phyloP scores from a whole-genome alignment of 2,329 filamentous ascomycete genomes.

The Aspergillus pseudotamarii region DNA sequence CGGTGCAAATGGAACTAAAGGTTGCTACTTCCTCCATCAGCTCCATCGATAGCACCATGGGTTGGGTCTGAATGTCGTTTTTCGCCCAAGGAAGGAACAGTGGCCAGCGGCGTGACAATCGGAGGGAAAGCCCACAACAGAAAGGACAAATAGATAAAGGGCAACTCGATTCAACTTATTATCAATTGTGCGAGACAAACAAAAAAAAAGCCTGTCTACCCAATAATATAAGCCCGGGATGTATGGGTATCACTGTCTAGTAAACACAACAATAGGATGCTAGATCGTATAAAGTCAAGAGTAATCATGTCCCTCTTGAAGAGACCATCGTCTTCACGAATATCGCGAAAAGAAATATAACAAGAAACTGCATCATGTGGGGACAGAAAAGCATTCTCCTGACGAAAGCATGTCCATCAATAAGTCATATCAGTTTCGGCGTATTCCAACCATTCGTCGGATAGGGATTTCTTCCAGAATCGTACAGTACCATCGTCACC shows the following conservation, averaged over 20 bases:
- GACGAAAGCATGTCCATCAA: conserved; percentile 23
- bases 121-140: neutral
- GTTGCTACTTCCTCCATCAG: neutral
- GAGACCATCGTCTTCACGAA: neutral
- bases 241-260: conserved; percentile 28
- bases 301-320: neutral
- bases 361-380: neutral
- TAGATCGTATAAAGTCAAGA: neutral
- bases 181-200: neutral
- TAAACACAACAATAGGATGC: conserved; percentile 14
- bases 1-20: neutral
- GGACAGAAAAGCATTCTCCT: neutral
- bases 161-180: neutral
- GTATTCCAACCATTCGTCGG: conserved; percentile 49
- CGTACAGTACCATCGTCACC: conserved; percentile 47
- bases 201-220: neutral
- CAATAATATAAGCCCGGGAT: conserved; percentile 7
- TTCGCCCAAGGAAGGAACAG: neutral
- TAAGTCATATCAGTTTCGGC: conserved; percentile 45
- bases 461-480: conserved; percentile 48
- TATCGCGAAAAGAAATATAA: neutral
- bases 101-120: neutral
- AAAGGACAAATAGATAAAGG: neutral
- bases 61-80: neutral
- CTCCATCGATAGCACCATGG: neutral